Evolutionary conservation across 441 rosid genomes (phyloP), one percentile per base, ranked within the genome.

Genomic region (Metrosideros polymorpha): DNA sequence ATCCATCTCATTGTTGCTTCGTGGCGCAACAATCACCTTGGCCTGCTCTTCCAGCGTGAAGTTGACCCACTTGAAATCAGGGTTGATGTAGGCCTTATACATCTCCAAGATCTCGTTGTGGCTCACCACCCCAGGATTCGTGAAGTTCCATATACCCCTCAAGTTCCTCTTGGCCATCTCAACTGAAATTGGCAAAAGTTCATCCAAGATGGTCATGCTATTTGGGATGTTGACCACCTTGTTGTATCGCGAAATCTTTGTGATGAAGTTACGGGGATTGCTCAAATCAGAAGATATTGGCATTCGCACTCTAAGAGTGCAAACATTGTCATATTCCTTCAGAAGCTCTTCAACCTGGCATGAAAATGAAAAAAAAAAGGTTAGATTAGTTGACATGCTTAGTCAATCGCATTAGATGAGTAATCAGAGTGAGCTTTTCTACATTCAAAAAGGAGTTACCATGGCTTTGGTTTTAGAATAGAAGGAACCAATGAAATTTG

Each of bases 1-100:
- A 32, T 85, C 83, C 86, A 85, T 66, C 59, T 85, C 83, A 45
- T 85, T 66, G 86, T 85, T 85, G 86, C 86, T 85, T 52, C 83
- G 57, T 19, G 83, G 83, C 15, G 86, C 83, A 13, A 85, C 86
- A 14, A 85, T 85, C 83, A 85, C 86, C 83, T 71, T 85, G 61
- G 83, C 86, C 86, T 85, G 86, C 59, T 85, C 86, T 66, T 85
- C 86, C 83, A 85, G 35, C 9, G 86, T 85, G 86, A 85, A 85
- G 83, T 85, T 85, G 30, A 52, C 54, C 83, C 83, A 85, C 61
- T 85, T 71, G 83, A 75, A 85, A 45, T 85, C 47, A 19, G 86
- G 86, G 7, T 85, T 49, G 30, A 85, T 75, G 86, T 66, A 75
- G 86, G 59, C 55, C 63, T 85, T 85, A 30, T 85, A 75, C 86